Percentiles rank a stretch among this genome's conserved stretches.
phyloP scores from a whole-genome alignment of 2,329 filamentous ascomycete genomes.

The Diaporthe aspalathi region DNA sequence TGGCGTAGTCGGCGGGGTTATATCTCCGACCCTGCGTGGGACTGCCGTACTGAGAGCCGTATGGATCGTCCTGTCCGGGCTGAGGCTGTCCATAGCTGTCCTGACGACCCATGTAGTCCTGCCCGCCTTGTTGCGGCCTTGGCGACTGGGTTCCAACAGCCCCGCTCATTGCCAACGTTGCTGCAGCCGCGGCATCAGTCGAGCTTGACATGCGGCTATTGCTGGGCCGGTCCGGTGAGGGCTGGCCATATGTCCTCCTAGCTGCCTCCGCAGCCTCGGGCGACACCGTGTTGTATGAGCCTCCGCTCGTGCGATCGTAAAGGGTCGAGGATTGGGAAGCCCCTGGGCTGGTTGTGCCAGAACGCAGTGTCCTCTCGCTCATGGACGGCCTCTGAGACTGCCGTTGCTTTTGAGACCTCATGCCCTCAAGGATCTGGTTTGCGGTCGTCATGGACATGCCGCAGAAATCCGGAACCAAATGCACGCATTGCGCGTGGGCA shows the following conservation, averaged over 20 bases:
- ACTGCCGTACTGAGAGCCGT: constrained; percentile 52
- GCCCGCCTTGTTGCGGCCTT: constrained; percentile 46
- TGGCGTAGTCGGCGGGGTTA: constrained; percentile 82
- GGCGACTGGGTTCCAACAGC: constrained; percentile 52
- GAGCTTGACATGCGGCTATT: constrained; percentile 66
- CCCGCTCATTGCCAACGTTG: constrained; percentile 70
- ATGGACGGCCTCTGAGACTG: constrained; percentile 70
- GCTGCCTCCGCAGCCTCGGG: constrained; percentile 71
- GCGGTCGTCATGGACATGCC: constrained; percentile 99
- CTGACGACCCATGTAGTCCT: constrained; percentile 49
- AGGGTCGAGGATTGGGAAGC: constrained; percentile 46
- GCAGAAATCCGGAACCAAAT: constrained; percentile 97
- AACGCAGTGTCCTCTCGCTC: constrained; percentile 74
- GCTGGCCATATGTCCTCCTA: constrained; percentile 71
- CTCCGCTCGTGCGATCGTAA: constrained; percentile 38
- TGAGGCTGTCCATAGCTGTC: constrained; percentile 46
- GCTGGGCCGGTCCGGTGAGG: constrained; percentile 60
- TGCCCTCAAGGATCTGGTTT: constrained; percentile 90
- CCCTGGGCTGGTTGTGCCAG: constrained; percentile 59
- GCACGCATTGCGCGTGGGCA: constrained; percentile 89
- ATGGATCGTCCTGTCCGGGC: constrained; percentile 52
- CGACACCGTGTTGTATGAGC: constrained; percentile 49
- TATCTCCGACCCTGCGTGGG: constrained; percentile 72
- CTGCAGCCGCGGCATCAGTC: constrained; percentile 62
- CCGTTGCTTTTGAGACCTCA: constrained; percentile 78